A percentile compares a stretch with the other conserved stretches of the same genome.
These are phyloP conservation scores for Podaxis sp. DNA, from an alignment of 768 basidiomycete species.

Conservation along the genomic window DNA sequence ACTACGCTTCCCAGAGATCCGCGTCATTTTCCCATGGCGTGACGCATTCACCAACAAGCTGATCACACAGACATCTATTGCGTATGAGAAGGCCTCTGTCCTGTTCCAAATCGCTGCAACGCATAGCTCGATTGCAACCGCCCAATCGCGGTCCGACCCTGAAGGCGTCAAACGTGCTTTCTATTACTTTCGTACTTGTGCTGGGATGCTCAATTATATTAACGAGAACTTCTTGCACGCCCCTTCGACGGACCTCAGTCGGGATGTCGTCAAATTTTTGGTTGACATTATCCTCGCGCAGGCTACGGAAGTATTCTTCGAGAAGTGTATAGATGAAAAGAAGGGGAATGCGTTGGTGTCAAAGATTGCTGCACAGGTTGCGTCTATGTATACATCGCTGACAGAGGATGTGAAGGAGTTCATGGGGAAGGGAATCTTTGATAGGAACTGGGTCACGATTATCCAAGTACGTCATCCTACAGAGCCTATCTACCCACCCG, in stretches of 20 bases:
- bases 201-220: constrained; percentile 97
- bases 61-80: constrained; percentile 93
- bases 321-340: constrained; percentile 93
- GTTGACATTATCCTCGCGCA: constrained; percentile 87
- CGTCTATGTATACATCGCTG: constrained; percentile 75
- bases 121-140: constrained; percentile 85
- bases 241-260: constrained; percentile 88
- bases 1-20: constrained; percentile 92
- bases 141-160: constrained; percentile 82
- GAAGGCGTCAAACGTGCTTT: constrained; percentile 93
- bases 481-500: background rate
- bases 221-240: constrained; percentile 99
- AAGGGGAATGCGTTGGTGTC: constrained; percentile 72
- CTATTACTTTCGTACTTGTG: constrained; percentile 83
- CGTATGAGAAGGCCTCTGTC: constrained; percentile 96
- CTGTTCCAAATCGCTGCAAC: constrained; percentile 95
- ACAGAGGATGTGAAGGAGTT: constrained; percentile 95
- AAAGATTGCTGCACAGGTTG: constrained; percentile 82
- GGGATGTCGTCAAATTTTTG: constrained; percentile 92
- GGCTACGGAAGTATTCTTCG: constrained; percentile 94
- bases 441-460: constrained; percentile 88
- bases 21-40: constrained; percentile 94
- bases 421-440: constrained; percentile 93
- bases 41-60: constrained; percentile 96
- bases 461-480: constrained; percentile 53